A percentile compares a stretch with the other conserved stretches of the same genome.
phyloP scores from a whole-genome alignment of 768 basidiomycete species.

The Boletus sp. region DNA sequence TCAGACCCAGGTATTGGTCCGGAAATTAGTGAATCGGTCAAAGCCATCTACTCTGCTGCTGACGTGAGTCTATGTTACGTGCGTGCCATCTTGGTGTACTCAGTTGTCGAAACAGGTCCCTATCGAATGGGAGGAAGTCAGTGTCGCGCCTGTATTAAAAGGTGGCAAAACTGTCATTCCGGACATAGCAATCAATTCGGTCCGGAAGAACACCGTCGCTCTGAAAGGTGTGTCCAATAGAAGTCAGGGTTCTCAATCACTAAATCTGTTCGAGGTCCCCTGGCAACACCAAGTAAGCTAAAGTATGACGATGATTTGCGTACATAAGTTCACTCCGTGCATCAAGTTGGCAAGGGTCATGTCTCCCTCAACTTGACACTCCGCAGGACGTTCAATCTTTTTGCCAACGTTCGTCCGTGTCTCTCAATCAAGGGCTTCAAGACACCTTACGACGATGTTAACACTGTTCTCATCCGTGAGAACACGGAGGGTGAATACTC shows the following conservation, averaged over 20 bases:
- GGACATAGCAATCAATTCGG: slow-evolving; percentile 82
- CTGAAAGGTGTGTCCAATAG: slow-evolving; percentile 70
- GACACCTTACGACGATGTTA: slow-evolving; percentile 97
- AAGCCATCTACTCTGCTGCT: slow-evolving; percentile 88
- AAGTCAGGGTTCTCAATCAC: slow-evolving; percentile 1
- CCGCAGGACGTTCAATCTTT: slow-evolving; percentile 95
- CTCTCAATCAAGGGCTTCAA: slow-evolving; percentile 95
- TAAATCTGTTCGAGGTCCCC: slow-evolving; percentile 58
- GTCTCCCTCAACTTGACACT: slow-evolving; percentile 97
- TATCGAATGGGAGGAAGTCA: slow-evolving; percentile 99
- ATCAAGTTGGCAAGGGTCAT: slow-evolving; percentile 93
- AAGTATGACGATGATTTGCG: slow-evolving; percentile 1
- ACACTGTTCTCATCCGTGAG: slow-evolving; percentile 97
- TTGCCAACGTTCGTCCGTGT: slow-evolving; percentile 98
- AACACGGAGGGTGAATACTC: slow-evolving; percentile 99
- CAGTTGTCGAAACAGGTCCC: slow-evolving; percentile 68
- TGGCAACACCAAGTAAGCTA: slow-evolving; percentile 92
- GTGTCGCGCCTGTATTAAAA: slow-evolving; percentile 90
- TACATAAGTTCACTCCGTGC: slow-evolving; percentile 13
- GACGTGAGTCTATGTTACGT: slow-evolving; percentile 46
- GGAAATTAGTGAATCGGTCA: slow-evolving; percentile 96
- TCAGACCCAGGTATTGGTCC: slow-evolving; percentile 84
- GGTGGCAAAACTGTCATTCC: slow-evolving; percentile 98
- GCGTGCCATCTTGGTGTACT: slow-evolving; percentile 5
- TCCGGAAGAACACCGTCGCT: slow-evolving; percentile 97